Conservation (phyloP, 257 asterid genomes). For the Nicotiana tabacum region DNA sequence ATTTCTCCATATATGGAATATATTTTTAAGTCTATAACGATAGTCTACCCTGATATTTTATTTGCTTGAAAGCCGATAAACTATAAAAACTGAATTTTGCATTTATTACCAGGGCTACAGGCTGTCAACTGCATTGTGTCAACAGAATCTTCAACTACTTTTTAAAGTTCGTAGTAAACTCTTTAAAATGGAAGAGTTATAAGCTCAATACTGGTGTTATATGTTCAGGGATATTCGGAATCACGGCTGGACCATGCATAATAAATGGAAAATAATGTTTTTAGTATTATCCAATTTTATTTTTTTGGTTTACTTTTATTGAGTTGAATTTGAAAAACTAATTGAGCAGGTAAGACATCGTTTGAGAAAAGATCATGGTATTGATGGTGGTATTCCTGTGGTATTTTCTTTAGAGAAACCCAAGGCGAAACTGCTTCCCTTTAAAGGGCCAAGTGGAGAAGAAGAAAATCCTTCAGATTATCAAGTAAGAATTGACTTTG, state of each 20-base stretch:
- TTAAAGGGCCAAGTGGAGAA: conserved; percentile 79
- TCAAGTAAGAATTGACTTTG: conserved; percentile 53
- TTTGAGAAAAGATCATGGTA: conserved; percentile 73
- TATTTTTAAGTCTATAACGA: not conserved
- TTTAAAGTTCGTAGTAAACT: not conserved
- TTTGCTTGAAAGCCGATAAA: not conserved
- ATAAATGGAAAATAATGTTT: not conserved
- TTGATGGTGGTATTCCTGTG: conserved; percentile 96
- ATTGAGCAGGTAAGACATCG: conserved; percentile 79
- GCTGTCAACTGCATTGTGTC: not conserved
- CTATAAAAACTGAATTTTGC: not conserved
- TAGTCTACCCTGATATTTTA: not conserved
- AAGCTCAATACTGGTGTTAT: not conserved
- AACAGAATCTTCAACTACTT: not conserved
- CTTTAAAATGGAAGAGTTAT: not conserved
- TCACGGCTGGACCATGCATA: not conserved
- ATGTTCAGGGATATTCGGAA: not conserved
- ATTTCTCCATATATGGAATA: not conserved
- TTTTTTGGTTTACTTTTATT: not conserved
- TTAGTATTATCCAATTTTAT: not conserved
- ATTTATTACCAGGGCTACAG: not conserved
- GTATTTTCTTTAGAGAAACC: conserved; percentile 95
- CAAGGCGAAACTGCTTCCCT: conserved; percentile 88
- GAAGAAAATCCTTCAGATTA: conserved; percentile 97
- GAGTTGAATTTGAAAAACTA: conserved; percentile 18